Evolutionary conservation across 345 rosid genomes (phyloP).

Genomic region (Litchi chinensis): DNA sequence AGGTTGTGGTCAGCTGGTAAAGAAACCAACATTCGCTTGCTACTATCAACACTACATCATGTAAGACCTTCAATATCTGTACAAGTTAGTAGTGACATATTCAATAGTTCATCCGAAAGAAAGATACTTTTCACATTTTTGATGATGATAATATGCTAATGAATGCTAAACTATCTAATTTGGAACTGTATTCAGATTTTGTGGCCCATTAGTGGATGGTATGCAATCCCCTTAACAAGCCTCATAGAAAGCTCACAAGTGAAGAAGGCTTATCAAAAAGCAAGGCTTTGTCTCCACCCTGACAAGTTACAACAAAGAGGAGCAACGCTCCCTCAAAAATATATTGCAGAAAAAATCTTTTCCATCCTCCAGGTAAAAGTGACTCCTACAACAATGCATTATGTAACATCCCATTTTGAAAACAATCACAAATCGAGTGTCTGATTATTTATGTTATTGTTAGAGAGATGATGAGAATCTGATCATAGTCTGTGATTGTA

Average conservation of each 20-base stretch:
- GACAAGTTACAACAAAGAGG: constrained; percentile 91
- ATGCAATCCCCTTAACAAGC: constrained; percentile 50
- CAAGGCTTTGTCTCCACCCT: constrained; percentile 92
- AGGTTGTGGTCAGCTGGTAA: constrained; percentile 77
- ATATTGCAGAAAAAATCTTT: constrained; percentile 73
- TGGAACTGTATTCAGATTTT: constrained; percentile 52
- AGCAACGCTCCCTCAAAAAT: constrained; percentile 64
- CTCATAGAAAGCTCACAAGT: constrained; percentile 73
- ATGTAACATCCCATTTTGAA: not conserved
- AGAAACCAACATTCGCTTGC: constrained; percentile 67
- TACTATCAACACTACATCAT: constrained; percentile 78
- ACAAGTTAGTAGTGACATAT: not conserved
- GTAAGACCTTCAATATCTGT: constrained; percentile 35
- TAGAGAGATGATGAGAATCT: not conserved
- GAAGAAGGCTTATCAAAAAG: constrained; percentile 91
- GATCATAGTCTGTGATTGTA: constrained; percentile 26
- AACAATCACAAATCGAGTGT: not conserved
- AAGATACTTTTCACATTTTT: not conserved
- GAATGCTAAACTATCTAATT: not conserved
- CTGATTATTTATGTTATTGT: not conserved
- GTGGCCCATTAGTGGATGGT: constrained; percentile 83
- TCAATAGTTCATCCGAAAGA: not conserved
- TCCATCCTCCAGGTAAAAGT: constrained; percentile 72
- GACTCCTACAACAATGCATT: not conserved
- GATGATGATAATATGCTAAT: constrained; percentile 1